Base-by-base conservation (phyloP, 768 basidiomycete species). In the Leccinum sublutescens region DNA sequence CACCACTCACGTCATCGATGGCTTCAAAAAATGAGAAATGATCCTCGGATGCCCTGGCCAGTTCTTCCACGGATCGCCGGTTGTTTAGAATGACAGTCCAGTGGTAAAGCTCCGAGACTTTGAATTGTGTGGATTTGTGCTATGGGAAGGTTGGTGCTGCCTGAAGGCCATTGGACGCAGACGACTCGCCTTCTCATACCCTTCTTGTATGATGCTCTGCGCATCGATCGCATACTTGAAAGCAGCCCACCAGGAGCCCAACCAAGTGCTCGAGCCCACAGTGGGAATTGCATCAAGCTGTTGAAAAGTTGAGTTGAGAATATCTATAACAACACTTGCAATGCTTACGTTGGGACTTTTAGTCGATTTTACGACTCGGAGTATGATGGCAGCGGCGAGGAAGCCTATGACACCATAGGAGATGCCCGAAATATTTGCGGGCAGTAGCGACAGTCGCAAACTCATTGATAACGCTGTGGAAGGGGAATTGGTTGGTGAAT, bases 31-130 rank as follows among this genome's bases (percentile, higher is more conserved):
- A 62, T 2, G 79, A 80, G 15, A 83, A 58, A 17, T 66, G 62
- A 19, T 75, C 72, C 8, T 79, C 76, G 0, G 77, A 67, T 8
- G 77, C 78, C 43, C 66, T 77, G 1, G 71, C 62, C 3, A 82
- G 29, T 43, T 82, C 81, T 2, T 80, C 75, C 14, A 80, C 58
- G 9, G 73, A 57, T 21, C 66, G 56, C 1, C 61, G 61, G 5
- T 72, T 68, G n/a, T 66, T 70, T 0, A 77, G 60, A 10, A 82
- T 51, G 23, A 82, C 73, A 0, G 70, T 57, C 81, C 81, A 83
- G 14, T 29, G 7, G 15, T 52, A 36, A 4, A 17, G 21, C 4
- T 23, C 51, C 3, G 34, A 12, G 31, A 52, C 51, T 15, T 52
- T 52, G 51, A 52, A 52, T 19, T 21, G 51, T 4, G 51, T 5